Base-by-base conservation (phyloP, 2,329 filamentous ascomycete genomes). In the Verticillium alfalfae region DNA sequence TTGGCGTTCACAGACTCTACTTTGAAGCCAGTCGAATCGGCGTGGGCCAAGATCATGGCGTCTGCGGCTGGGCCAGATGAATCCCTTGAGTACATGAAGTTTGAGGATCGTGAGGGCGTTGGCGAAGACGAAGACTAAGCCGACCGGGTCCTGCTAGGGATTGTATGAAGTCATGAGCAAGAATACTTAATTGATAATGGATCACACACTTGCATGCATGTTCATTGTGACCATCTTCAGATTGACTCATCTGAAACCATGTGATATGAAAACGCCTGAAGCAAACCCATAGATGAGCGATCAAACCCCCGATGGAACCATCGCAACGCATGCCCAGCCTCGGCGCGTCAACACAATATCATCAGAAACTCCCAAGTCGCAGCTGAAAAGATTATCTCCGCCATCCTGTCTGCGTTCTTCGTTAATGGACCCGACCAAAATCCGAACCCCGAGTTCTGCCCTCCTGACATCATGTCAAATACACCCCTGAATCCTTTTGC, bases 1-100 rank as follows among this genome's bases (percentile, higher is more conserved):
- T 81, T 96, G 8, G 83, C 89, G 0, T 91, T 97, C 66, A 86
- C 92, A 67, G 94, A 97, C 67, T 70, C 76, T 0, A 77, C 87
- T 1, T 75, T 97, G 10, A 83, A 86, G 7, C 74, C 84, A 34
- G 90, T 97, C 2, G 84, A 84, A 63, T 74, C 83, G 10, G 86
- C 88, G 7, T 98, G 93, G 93, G 79, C 83, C 64, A 76, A 79
- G 57, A 80, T 93, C 4, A 78, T 84, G 66, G 84, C 82, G 10
- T 75, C 78, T 1, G 80, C 82, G 5, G 77, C 73, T 1, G 77
- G 77, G 18, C 78, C 79, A 18, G 76, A 78, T 18, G 72, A 69
- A 6, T 67, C 66, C 10, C 59, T 65, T 34, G 75, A 83, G 55
- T 97, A 95, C 69, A 88, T 97, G 84, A 79, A 83, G 22, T 97